Base-by-base conservation (phyloP, 768 basidiomycete species). In the Russula vinacea region DNA sequence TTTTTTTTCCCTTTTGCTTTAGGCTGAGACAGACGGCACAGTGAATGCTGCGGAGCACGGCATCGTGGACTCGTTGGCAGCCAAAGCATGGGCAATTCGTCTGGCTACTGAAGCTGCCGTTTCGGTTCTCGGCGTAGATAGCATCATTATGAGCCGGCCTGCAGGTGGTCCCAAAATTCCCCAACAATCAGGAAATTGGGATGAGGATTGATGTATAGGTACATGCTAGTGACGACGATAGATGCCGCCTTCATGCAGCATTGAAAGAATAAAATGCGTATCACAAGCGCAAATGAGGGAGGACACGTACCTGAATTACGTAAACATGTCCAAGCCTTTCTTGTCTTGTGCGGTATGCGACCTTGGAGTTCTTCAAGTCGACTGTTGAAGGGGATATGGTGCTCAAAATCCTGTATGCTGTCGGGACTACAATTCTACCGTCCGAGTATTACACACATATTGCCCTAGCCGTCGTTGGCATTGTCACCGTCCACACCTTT, bases 131-230 rank as follows among this genome's bases (percentile, higher is more conserved):
- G 90, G 89, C 66, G 97, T 99, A 8, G 97, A 99, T 76, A 93
- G 91, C 72, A 98, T 98, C 74, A 97, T 98, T 78, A 94, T 95
- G 85, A 92, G 90, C 78, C 93, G 92, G 73, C 89, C 90, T n/a
- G 90, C 91, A 0, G 90, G 91, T 35, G 90, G 91, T 55, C 91
- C 90, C 54, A 93, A 92, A 73, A 79, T 93, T 55, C 91, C 91
- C 58, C 90, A 94, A 71, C 92, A 93, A 73, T 81, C 88, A 44
- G 86, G 90, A 7, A 90, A 91, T 73, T 93, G 91, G 91, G 92
- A 93, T 68, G 88, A 87, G 29, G 90, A 92, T 73, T 78, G 40
- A 66, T n/a, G 19, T 10, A 4, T 44, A 14, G 45, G 32, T n/a
- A 40, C 45, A 40, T 19, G 52, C 5, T 62, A 51, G 42, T 40